These are phyloP conservation scores for Taphrina wiesneri DNA, from an alignment of 1,139 yeast genomes.

Conservation along the genomic window DNA sequence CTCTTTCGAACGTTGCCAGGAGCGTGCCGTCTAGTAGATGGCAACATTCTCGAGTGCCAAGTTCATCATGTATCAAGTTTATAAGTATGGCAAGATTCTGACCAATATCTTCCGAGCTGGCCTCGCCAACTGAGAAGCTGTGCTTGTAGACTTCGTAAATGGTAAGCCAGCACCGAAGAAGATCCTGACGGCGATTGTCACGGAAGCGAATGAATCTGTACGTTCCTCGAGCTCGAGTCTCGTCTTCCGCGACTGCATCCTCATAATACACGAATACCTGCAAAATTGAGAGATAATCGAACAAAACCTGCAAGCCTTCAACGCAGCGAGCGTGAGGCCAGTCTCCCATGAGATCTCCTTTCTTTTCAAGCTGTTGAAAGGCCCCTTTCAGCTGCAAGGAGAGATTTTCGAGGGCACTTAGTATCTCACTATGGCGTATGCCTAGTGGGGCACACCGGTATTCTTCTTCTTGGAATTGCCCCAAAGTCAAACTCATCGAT, in stretches of 20 bases:
- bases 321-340: not conserved
- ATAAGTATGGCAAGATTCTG: conserved; percentile 41
- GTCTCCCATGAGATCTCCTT: not conserved
- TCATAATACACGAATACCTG: conserved; percentile 51
- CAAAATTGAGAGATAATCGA: conserved; percentile 48
- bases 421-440: not conserved
- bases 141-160: conserved; percentile 44
- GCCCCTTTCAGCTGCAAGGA: not conserved
- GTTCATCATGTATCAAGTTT: conserved; percentile 65
- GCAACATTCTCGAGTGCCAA: conserved; percentile 72
- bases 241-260: conserved; percentile 46
- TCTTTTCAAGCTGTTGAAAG: not conserved
- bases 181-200: conserved; percentile 56
- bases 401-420: not conserved
- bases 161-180: conserved; percentile 52
- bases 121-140: conserved; percentile 38
- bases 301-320: conserved; percentile 41
- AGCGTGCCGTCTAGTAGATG: conserved; percentile 64
- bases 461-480: not conserved
- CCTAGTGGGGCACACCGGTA: not conserved
- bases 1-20: conserved; percentile 59
- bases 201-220: conserved; percentile 46
- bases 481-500: not conserved
- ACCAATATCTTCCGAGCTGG: conserved; percentile 39
- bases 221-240: conserved; percentile 44